Evolutionary conservation across 768 basidiomycete genomes (phyloP), one percentile per base, ranked within the genome.

Genomic region (Nidularia pulvinata): DNA sequence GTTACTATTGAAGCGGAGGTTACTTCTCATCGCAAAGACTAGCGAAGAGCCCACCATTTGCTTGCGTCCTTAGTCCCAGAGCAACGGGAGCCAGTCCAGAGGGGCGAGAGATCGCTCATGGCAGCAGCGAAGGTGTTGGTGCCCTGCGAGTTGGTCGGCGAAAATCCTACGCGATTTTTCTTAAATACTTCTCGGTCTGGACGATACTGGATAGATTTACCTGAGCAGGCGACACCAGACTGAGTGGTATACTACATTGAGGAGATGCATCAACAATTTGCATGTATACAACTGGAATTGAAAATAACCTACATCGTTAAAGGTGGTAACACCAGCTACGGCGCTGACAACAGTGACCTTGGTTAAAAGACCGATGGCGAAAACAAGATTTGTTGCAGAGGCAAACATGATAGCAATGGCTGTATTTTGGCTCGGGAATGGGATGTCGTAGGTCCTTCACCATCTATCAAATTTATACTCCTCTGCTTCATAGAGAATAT

Each of bases 71-170:
- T 63, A 19, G 61, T 59, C 37, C 69, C 69, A 22, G 60, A 50
- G 54, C 68, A 69, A 25, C 47, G 53, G 9, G 61, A 59, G 6
- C 68, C 65, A 7, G 57, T 58, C 68, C 69, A 70, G 3, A 70
- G 59, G 7, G 68, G 68, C 13, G 66, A 67, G 4, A 68, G 55
- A 52, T 69, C 66, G 54, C 57, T 57, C 63, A 68, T 66, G 9
- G 67, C 67, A 22, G 68, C 65, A 11, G 69, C 65, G 54, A 65
- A 68, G 37, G 67, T 66, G 19, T 57, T 59, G 44, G 46, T 61
- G 9, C 65, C 68, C 56, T 69, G 68, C 32, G 60, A 64, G 47
- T 69, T 68, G 44, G 59, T 62, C 1, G 66, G 61, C 9, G 58
- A 50, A 65, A 67, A 7, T 65, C 64, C 61, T 43, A 42, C 33